These are phyloP conservation scores for Diaporthe destruens DNA, from an alignment of 2,329 filamentous ascomycete species.

Conservation along the genomic window DNA sequence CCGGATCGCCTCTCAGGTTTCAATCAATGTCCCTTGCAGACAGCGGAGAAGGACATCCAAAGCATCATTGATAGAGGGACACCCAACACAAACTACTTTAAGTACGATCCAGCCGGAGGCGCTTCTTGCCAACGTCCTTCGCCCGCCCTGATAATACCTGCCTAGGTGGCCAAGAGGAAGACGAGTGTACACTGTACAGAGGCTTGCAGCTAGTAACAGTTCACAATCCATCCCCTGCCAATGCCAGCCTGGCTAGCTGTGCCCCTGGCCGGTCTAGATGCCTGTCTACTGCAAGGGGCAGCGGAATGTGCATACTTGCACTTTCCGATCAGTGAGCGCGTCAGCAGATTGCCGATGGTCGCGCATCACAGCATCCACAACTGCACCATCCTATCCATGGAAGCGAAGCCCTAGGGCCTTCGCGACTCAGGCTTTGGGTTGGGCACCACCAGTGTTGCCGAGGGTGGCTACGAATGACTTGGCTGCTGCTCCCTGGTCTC, in stretches of 20 bases:
- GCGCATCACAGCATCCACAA: conserved; percentile 19
- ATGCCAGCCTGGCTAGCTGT: neutral
- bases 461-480: neutral
- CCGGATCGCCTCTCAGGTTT: neutral
- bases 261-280: neutral
- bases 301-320: neutral
- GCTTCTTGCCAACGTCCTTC: neutral
- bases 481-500: neutral
- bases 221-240: neutral
- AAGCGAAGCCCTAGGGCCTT: no score
- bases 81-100: neutral
- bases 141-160: neutral
- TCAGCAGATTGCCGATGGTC: conserved; percentile 9
- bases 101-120: neutral
- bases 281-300: conserved; percentile 13
- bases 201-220: conserved; percentile 28
- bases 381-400: neutral
- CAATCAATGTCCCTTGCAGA: neutral
- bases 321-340: conserved; percentile 16
- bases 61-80: neutral
- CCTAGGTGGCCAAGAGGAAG: neutral
- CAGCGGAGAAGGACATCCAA: neutral
- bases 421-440: conserved; percentile 18
- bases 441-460: conserved; percentile 6
- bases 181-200: neutral